Evolutionary conservation across 1,284 basidiomycete genomes (phyloP), one percentile per base, ranked within the genome.

Genomic region (Sporisorium reilianum): DNA sequence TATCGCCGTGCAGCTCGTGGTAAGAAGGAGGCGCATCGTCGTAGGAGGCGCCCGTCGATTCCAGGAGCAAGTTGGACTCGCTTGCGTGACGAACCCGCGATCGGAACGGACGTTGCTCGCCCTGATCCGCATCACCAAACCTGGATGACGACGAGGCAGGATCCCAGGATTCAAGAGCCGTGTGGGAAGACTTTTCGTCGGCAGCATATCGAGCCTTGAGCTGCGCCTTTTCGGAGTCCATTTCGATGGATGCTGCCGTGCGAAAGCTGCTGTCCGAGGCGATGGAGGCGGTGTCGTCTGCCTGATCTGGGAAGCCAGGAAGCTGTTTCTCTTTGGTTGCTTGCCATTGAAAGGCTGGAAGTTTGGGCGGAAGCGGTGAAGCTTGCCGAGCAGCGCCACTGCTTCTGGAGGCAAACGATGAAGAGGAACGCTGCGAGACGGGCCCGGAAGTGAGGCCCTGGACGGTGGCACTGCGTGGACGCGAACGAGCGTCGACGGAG

Each of bases 1-100:
- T 25, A 34, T 65, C 62, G 25, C 55, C 58, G 36, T 71, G 68
- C 44, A 71, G 41, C 41, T 71, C 68, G 34, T 71, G 51, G 32
- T 71, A 71, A 1, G 63, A 65, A 3, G 68, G 68, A 11, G 68
- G 68, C 18, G 56, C 59, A 36, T 64, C 67, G 25, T 64, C 46
- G 44, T 69, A 40, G 12, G 54, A 46, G 5, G 44, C 42, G 8
- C 50, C 51, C 32, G 38, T 44, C 18, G 52, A 34, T 14, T 55
- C 58, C 9, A 71, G 49, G 40, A 71, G 23, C 3, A 71, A 55
- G 36, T 71, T 57, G 14, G 60, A 60, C 26, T 65, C 58, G 52
- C 68, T 71, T 7, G 38, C 55, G 7, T 71, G 62, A 5, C 68
- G 62, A n/a, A 45, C 22, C 20, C 28, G 38, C 10, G 46, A 20